Conservation (phyloP, 2,329 filamentous ascomycete genomes). For the Emergomyces orientalis region DNA sequence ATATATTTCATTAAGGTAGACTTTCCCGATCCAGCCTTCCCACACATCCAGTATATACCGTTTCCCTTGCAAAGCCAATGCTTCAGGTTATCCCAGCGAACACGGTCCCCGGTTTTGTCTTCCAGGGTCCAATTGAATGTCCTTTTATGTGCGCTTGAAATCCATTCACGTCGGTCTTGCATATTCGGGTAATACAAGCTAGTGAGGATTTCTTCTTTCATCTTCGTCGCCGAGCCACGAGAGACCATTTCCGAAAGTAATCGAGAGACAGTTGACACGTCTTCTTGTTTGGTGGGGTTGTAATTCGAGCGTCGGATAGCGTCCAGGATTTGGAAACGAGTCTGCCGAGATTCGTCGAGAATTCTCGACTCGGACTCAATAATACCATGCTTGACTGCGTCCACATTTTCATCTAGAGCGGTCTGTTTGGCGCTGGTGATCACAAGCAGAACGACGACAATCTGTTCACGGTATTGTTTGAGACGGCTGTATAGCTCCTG, state of each 20-base stretch:
- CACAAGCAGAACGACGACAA: slow-evolving; percentile 2
- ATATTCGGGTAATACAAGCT: slow-evolving; percentile 1
- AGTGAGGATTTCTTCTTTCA: slow-evolving; percentile 3
- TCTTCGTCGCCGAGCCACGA: background rate
- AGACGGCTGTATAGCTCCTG: slow-evolving; percentile 7
- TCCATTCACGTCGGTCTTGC: slow-evolving; percentile 10
- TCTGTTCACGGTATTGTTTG: background rate
- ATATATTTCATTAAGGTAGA: slow-evolving; percentile 42
- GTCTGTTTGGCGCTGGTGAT: slow-evolving; percentile 2
- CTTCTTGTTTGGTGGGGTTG: background rate
- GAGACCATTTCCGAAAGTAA: background rate
- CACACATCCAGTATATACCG: slow-evolving; percentile 33
- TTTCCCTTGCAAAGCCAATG: slow-evolving; percentile 20
- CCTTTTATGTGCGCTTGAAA: slow-evolving; percentile 12
- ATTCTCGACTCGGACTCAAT: background rate
- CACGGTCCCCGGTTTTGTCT: background rate
- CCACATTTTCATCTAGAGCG: background rate
- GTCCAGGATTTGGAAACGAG: slow-evolving; percentile 2
- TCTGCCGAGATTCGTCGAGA: background rate
- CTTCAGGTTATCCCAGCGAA: slow-evolving; percentile 1
- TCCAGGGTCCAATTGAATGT: slow-evolving; percentile 18
- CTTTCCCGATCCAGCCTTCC: slow-evolving; percentile 41
- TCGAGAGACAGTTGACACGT: background rate
- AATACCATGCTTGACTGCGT: background rate
- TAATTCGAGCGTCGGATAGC: background rate